Base-by-base conservation (phyloP, 257 asterid genomes). In the Verbena officinalis region DNA sequence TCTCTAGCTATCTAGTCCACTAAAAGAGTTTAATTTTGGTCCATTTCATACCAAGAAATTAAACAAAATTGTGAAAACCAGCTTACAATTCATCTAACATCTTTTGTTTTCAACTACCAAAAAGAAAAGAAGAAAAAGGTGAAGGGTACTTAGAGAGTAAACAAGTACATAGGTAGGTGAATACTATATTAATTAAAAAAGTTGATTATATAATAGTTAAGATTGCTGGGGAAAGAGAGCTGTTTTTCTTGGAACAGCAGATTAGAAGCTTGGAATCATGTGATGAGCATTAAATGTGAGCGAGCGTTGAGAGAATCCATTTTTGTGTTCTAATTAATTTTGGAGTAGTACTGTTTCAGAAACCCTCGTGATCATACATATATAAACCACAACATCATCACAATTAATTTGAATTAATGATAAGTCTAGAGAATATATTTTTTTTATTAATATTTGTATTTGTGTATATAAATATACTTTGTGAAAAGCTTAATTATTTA, bases 251-350 rank as follows among this genome's bases (percentile, higher is more conserved):
- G 93, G 95, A 87, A 82, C 70, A 73, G 89, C 74, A 82, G 85
- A 86, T 73, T 81, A 74, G 83, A 83, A 84, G 94, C 77, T 88
- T 83, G 91, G 87, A 88, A 91, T 84, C 96, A 88, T 84, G 98
- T 91, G 96, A 86, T 64, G 79, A 34, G 86, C 98, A 88, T 83
- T 91, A 83, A 91, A 88, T 91, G 96, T 88, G 73, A 71, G 81
- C 63, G 83, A 83, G 78, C n/a, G n/a, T n/a, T n/a, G n/a, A n/a
- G 86, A 82, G 11, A 85, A 82, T 83, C 94, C 77, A 71, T 73
- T 78, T 75, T 74, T 65, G 79, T 83, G 76, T 79, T 77, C 75
- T 75, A 9, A 2, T 74, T 30, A 74, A 59, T 74, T 85, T 83
- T 76, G 79, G 72, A 74, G 79, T 68, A 77, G 73, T n/a, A n/a